Evolutionary conservation across 2,329 filamentous ascomycete genomes (phyloP), one percentile per base, ranked within the genome.

Genomic region (Aureobasidium namibiae): DNA sequence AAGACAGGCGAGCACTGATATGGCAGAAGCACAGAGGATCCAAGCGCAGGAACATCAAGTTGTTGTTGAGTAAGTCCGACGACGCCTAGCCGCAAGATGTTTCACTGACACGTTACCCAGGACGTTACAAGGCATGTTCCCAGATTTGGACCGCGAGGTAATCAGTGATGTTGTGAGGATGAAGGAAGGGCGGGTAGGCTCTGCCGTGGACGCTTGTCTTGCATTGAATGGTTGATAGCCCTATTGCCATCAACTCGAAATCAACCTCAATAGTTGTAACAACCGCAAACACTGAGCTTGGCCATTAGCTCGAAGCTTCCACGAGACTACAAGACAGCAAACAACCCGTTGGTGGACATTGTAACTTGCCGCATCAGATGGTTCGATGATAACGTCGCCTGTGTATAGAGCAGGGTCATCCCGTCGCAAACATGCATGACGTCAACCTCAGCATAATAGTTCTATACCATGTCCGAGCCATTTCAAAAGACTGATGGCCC

Each of bases 111-210:
- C 38, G 36, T n/a, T 16, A 26, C 3, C 18, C 58, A 78, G 76
- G 74, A 97, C 94, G 36, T 76, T 99, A 60, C 86, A 90, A 49
- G 88, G 90, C 66, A 99, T 99, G 94, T 99, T 99, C 72, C 94
- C 94, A 0, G 91, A 95, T 69, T 78, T 99, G 53, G 94, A 99
- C 72, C 84, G 85, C 67, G 95, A 99, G 50, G 82, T 99, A 38
- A 97, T 99, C 69, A 92, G 92, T 67, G 94, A 99, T 75, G 94
- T 99, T 41, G 94, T 99, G 26, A 86, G 92, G 71, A 85, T 95
- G 76, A 96, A 99, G 75, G 87, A 96, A 74, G 95, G 94, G 70
- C 84, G 77, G 44, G 75, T 79, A 3, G 76, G 76, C 0, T 63
- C 73, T 42, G 76, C 76, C 1, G 76, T 79, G 1, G 76, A 79